Evolutionary conservation across 176 grass and related monocot species (phyloP), one percentile per base, ranked within the genome.

Genomic region (Carex cristatella): DNA sequence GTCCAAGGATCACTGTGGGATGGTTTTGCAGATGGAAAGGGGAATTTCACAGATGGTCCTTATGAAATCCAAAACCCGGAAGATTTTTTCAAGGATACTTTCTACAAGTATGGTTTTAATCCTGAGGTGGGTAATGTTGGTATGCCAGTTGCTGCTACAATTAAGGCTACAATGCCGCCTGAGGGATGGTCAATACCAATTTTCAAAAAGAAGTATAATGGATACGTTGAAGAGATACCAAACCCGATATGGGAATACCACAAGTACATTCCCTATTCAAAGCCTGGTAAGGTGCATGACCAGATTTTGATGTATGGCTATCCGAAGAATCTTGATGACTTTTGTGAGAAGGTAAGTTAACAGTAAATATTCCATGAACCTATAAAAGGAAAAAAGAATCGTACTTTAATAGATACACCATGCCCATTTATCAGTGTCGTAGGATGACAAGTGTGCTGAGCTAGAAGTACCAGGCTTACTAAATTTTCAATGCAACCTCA

Each of bases 221-320:
- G 96, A 58, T 98, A 89, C 15, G 89, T 92, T 18, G 30, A 92
- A 86, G 93, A 98, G 89, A 87, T 95, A 62, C 88, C 91, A 72
- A 98, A 98, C 74, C 91, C 96, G 13, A 93, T 94, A 88, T 98
- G 93, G 95, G 87, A 95, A n/a, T 95, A 98, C 83, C 96, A 98
- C 76, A 98, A 98, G 81, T 98, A 95, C 78, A 98, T 98, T 87
- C 86, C 96, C 16, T 98, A 98, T 84, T 98, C 93, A 23, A 94
- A 98, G 75, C 96, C 93, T 14, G 80, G 88, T 54, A 94, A 92
- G 49, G 95, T 98, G 79, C 93, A 98, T 84, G 93, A 98, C 91
- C 95, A 95, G 81, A 98, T 98, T 33, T 66, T 86, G 84, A 75
- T 89, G 68, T 98, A 95, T 81, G 93, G 93, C 23, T 79, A 81